A percentile compares a stretch with the other conserved stretches of the same genome.
Evolutionary conservation across 2,329 filamentous ascomycete species (phyloP).

Genomic region (Xylaria sp.): DNA sequence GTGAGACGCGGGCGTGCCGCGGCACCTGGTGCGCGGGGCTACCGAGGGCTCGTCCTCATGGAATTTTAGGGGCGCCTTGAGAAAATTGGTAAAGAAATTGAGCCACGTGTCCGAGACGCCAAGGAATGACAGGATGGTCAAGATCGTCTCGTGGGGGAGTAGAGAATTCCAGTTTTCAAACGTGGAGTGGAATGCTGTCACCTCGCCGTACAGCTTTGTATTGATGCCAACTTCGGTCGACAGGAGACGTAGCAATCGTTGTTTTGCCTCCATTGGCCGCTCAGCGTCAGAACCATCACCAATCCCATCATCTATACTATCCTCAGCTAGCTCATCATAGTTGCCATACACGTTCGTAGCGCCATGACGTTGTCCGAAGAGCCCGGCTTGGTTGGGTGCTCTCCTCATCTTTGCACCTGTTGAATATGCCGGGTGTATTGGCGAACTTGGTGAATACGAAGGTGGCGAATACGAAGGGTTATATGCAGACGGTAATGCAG

Average conservation of each 20-base stretch:
- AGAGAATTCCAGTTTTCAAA: constrained; percentile 48
- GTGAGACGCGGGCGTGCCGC: constrained; percentile 64
- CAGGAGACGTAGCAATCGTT: constrained; percentile 50
- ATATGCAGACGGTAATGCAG: neutral
- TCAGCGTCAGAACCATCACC: constrained; percentile 24
- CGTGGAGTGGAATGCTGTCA: constrained; percentile 50
- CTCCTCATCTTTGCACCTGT: too few relatives aligned
- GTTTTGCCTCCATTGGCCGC: constrained; percentile 48
- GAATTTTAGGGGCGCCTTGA: constrained; percentile 63
- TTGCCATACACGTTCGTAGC: constrained; percentile 4
- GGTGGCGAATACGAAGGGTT: too few relatives aligned
- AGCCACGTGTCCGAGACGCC: constrained; percentile 60
- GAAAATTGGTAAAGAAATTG: constrained; percentile 60
- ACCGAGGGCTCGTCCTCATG: constrained; percentile 52
- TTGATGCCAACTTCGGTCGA: constrained; percentile 52
- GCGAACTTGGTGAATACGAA: too few relatives aligned
- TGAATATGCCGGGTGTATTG: too few relatives aligned
- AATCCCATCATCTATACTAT: constrained; percentile 12
- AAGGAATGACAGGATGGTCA: constrained; percentile 60
- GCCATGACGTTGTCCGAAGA: too few relatives aligned
- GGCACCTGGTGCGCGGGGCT: constrained; percentile 48
- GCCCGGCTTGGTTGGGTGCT: too few relatives aligned
- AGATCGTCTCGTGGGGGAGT: constrained; percentile 59
- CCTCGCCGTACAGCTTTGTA: constrained; percentile 47
- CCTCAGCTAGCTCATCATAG: constrained; percentile 4